Base-by-base conservation (phyloP, 1,284 basidiomycete species). In the Golubevia pallescens region DNA sequence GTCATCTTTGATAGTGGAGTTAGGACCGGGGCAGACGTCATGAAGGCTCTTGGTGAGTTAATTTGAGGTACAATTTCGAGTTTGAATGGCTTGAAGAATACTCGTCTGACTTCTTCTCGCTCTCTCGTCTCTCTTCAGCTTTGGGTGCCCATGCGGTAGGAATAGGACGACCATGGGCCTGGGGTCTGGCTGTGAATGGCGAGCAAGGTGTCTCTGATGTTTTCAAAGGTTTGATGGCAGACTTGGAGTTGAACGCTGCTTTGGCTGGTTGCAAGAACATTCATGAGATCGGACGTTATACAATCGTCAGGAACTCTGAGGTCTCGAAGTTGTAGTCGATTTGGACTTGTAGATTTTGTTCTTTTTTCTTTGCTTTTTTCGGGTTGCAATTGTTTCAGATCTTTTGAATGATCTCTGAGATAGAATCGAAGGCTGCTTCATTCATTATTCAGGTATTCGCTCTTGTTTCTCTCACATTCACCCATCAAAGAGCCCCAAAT, bases 1-100 rank as follows among this genome's bases (percentile, higher is more conserved):
- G 56, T 79, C 67, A 69, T 83, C 52, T 80, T 84, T 56, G 81
- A 84, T 53, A 73, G 69, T 1, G 81, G 81, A 2, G 65, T 84
- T 2, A 61, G 81, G 0, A 68, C 68, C 16, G 81, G 81, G 1
- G 72, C 78, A 1, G 78, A 84, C 58, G 69, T 79, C 57, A 69
- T 77, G 58, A 82, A 81, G 64, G 80, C 80, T 20, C 62, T 83
- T 2, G 62, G 20, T 23, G 19, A 21, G 24, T 51, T 21, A 52
- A 21, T 14, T 6, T 5, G 24, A 60, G 28, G 28, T 28, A 28
- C 28, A 28, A 28, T 13, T 23, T 28, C 28, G 57, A 21, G 52
- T 16, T 34, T 21, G 16, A 24, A 23, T 61, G 20, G 61, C 3
- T 52, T 28, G 14, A 32, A 62, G 19, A 21, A 19, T 28, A 52